A percentile compares a stretch with the other conserved stretches of the same genome.
These are phyloP conservation scores for Cladosporium phlei DNA, from an alignment of 2,329 filamentous ascomycete species.

Conservation along the genomic window DNA sequence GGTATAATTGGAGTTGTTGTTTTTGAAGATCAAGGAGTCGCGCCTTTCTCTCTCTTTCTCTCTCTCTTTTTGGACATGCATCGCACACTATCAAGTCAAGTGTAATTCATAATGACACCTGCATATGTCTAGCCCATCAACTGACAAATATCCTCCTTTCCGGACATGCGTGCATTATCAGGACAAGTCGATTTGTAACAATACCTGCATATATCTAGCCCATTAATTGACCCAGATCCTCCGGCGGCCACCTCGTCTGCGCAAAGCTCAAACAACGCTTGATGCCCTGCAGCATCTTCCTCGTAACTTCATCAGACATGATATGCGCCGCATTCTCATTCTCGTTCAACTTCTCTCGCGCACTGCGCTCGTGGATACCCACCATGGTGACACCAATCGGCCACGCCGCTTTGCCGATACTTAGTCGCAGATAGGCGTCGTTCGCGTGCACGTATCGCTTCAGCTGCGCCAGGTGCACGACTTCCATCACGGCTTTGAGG, in stretches of 20 bases:
- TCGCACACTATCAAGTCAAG: too few species aligned
- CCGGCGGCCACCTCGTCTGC: constrained; percentile 91
- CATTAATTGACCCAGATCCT: constrained; percentile 91
- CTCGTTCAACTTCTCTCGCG: constrained; percentile 90
- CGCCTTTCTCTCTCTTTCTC: too few species aligned
- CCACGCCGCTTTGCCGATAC: constrained; percentile 73
- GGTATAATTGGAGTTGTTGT: too few species aligned
- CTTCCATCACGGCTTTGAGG: constrained; percentile 72
- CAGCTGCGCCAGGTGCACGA: constrained; percentile 84
- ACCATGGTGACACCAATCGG: constrained; percentile 99
- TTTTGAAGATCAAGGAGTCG: too few species aligned
- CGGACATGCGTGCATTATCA: too few species aligned
- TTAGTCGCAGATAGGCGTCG: constrained; percentile 85
- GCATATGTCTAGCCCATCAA: too few species aligned
- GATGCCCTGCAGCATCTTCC: constrained; percentile 96
- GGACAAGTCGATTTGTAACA: too few species aligned
- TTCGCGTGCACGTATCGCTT: constrained; percentile 93
- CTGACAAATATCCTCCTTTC: too few species aligned
- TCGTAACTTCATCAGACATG: constrained; percentile 91
- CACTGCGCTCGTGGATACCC: constrained; percentile 95
- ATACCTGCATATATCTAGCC: constrained; percentile 51
- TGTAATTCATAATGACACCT: too few species aligned
- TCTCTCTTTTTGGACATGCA: too few species aligned
- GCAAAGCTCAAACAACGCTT: constrained; percentile 95
- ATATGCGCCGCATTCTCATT: constrained; percentile 72